phyloP scores from a whole-genome alignment of 352 stramenopile species.

The Phytophthora boehmeriae region DNA sequence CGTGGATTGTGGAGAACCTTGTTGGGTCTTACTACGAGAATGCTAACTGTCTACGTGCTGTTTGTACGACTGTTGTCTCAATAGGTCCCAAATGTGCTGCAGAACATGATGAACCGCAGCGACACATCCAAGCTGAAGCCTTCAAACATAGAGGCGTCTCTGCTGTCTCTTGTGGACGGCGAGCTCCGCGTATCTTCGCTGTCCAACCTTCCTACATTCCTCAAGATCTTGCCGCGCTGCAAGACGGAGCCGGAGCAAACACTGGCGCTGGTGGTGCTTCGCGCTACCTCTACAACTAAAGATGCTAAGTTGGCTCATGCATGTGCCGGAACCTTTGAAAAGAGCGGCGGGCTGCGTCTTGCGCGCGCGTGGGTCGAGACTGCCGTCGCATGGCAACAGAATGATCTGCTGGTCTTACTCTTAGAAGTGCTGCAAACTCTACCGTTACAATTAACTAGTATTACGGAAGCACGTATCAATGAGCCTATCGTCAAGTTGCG shows the following conservation, averaged over 20 bases:
- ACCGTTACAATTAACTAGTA: constrained; percentile 84
- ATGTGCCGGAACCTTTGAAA: constrained; percentile 73
- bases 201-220: constrained; percentile 57
- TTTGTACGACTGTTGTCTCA: neutral
- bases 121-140: constrained; percentile 31
- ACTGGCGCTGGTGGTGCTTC: constrained; percentile 71
- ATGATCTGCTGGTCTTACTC: constrained; percentile 78
- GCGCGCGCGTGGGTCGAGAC: constrained; percentile 79
- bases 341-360: constrained; percentile 74
- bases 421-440: constrained; percentile 83
- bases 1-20: constrained; percentile 7
- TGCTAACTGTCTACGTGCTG: constrained; percentile 10
- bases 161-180: constrained; percentile 64
- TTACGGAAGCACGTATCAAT: constrained; percentile 89
- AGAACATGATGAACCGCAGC: constrained; percentile 39
- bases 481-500: constrained; percentile 88
- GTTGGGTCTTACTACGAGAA: neutral
- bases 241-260: constrained; percentile 79
- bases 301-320: constrained; percentile 61
- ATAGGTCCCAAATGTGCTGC: constrained; percentile 43
- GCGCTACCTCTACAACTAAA: constrained; percentile 60
- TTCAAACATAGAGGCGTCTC: constrained; percentile 45
- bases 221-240: constrained; percentile 59
- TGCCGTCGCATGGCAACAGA: constrained; percentile 81
- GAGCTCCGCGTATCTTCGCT: constrained; percentile 58